phyloP scores from a whole-genome alignment of 2,329 filamentous ascomycete species.

The Biscogniauxia mediterranea region DNA sequence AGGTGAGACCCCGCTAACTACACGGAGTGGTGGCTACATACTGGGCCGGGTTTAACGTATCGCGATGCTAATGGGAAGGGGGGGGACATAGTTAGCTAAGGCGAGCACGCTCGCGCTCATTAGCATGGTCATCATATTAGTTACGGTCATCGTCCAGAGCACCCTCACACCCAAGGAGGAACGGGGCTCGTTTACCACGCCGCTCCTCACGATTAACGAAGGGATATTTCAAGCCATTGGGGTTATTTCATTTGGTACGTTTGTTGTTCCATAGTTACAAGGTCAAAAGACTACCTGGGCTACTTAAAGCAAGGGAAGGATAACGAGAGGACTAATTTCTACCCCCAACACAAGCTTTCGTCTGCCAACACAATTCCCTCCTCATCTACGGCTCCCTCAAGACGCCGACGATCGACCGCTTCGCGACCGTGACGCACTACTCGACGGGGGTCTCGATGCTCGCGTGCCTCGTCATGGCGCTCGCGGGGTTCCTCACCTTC shows the following conservation, averaged over 20 bases:
- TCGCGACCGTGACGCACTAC: constrained; percentile 89
- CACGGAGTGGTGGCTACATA: too few relatives aligned
- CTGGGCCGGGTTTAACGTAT: too few relatives aligned
- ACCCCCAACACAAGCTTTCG: constrained; percentile 48
- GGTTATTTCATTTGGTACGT: constrained; percentile 91
- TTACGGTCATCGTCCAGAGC: constrained; percentile 85
- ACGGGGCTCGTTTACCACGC: constrained; percentile 67
- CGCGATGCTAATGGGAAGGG: constrained; percentile 11
- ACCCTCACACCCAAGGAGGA: constrained; percentile 68
- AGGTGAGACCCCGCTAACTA: constrained; percentile 54
- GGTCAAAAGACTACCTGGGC: too few relatives aligned
- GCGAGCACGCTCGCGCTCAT: constrained; percentile 89
- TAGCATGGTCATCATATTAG: constrained; percentile 87
- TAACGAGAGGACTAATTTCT: background rate
- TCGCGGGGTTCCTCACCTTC: constrained; percentile 89
- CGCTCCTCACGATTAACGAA: constrained; percentile 73
- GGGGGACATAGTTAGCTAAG: constrained; percentile 80
- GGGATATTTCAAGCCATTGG: constrained; percentile 96
- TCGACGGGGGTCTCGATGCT: constrained; percentile 86
- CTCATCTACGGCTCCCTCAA: constrained; percentile 95
- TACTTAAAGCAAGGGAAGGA: too few relatives aligned
- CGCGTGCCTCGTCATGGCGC: constrained; percentile 86
- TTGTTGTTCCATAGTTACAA: background rate
- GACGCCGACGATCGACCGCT: constrained; percentile 93
- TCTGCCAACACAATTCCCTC: constrained; percentile 90